Evolutionary conservation across 768 basidiomycete species (phyloP).

Genomic region (Clitopilus passeckerianus): DNA sequence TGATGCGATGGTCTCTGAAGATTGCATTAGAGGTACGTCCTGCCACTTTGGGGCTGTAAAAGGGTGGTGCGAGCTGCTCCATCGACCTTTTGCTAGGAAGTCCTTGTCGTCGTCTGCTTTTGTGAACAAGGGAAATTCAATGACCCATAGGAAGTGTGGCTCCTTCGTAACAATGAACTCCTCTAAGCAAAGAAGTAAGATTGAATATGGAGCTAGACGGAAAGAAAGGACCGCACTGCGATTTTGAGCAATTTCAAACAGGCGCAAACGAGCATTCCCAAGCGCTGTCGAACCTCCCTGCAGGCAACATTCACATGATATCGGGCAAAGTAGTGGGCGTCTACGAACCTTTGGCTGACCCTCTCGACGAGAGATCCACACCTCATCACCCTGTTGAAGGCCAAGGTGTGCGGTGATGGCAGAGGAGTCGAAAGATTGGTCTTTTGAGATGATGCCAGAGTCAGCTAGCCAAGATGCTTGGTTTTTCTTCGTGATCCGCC

Average conservation of each 20-base stretch:
- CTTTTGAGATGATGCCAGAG: constrained; percentile 17
- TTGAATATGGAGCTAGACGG: constrained; percentile 6
- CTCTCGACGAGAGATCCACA: constrained; percentile 54
- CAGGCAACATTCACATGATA: constrained; percentile 13
- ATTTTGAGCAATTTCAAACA: constrained; percentile 62
- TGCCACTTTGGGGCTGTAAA: constrained; percentile 96
- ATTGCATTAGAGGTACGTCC: constrained; percentile 72
- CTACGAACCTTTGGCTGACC: constrained; percentile 46
- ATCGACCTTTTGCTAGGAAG: constrained; percentile 77
- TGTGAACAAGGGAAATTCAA: constrained; percentile 92
- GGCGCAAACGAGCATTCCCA: constrained; percentile 61
- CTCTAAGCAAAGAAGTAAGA: constrained; percentile 32
- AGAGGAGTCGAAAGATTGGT: constrained; percentile 18
- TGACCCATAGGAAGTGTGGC: constrained; percentile 92
- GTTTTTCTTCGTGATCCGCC: constrained; percentile 28
- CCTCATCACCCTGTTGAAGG: constrained; percentile 44
- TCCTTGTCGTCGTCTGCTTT: constrained; percentile 85
- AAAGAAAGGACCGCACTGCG: constrained; percentile 41
- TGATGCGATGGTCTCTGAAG: constrained; percentile 50
- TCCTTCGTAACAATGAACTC: constrained; percentile 46
- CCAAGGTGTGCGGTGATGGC: constrained; percentile 35
- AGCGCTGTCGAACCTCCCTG: constrained; percentile 87
- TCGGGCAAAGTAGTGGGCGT: constrained; percentile 10
- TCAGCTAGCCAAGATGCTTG: constrained; percentile 40
- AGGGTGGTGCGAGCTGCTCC: constrained; percentile 92